Base-by-base conservation (phyloP, 208 protist genomes). In the Naegleria lovaniensis region DNA sequence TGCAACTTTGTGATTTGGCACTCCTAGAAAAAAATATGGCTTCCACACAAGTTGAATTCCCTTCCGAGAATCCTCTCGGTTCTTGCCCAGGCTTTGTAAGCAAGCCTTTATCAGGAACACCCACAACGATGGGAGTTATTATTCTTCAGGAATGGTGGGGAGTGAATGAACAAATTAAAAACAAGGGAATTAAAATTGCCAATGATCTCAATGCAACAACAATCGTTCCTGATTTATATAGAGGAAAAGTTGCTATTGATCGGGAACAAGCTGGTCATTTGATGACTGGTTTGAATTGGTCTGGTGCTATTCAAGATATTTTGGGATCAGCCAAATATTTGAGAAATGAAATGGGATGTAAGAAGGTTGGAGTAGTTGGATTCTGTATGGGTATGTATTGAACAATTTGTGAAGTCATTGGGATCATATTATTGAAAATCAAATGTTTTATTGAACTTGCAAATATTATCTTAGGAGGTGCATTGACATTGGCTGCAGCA, bases 101-200 rank as follows among this genome's bases (percentile, higher is more conserved):
- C 25, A 79, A 79, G 25, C 67, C 67, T 36, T 33, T 13, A 36
- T n/a, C 58, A 75, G 43, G 43, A 48, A 29, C 11, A 67, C 25
- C 67, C 0, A 79, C 67, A 7, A 29, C 67, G 36, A 79, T 79
- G 67, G 85, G 85, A 22, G 13, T 88, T 5, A 36, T 88, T 58
- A 19, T 88, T 19, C 16, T 88, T 16, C 85, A 88, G 67, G 85
- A 89, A 89, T 89, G 85, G 85, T 89, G 85, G 85, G 85, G 85
- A 38, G 85, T 67, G 2, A 67, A 89, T 29, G 85, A 89, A 4
- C 22, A 67, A 16, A 59, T 75, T 40, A 67, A 67, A 40, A 6
- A 67, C 51, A 89, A 67, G 13, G 67, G 29, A 36, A 79, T 79
- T 79, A 79, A 79, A 79, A 79, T 79, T 36, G 43, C 48, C 29